Percentiles rank a stretch among this genome's conserved stretches.
These are phyloP conservation scores for Lentinula sp. DNA, from an alignment of 768 basidiomycete genomes.

Conservation along the genomic window DNA sequence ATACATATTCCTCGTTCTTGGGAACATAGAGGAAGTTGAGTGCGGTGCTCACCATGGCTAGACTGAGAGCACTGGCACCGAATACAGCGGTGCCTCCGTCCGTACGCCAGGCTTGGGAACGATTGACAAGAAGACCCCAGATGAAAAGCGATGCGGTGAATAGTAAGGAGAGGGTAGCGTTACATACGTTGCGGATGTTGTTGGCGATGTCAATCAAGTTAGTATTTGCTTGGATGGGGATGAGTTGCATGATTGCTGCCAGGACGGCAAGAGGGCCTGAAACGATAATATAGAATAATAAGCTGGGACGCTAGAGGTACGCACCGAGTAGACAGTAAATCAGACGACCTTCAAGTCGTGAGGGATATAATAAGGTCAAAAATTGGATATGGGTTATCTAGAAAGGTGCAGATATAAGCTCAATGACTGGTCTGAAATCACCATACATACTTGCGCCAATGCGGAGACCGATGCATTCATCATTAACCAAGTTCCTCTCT, in stretches of 20 bases:
- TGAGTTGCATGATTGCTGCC: constrained; percentile 78
- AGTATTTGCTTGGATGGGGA: constrained; percentile 50
- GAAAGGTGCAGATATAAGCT: neutral
- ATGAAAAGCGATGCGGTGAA: constrained; percentile 86
- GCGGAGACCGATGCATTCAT: constrained; percentile 84
- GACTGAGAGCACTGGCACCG: constrained; percentile 72
- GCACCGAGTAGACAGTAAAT: constrained; percentile 79
- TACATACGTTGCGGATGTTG: constrained; percentile 89
- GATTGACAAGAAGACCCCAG: constrained; percentile 91
- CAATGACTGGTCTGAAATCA: neutral
- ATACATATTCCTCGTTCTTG: constrained; percentile 77
- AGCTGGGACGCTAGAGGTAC: constrained; percentile 13
- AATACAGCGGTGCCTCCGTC: constrained; percentile 97
- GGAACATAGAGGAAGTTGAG: constrained; percentile 89
- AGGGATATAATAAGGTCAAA: constrained; percentile 91
- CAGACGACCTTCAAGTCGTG: constrained; percentile 77
- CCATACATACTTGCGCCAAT: constrained; percentile 68
- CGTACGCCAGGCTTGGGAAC: constrained; percentile 88
- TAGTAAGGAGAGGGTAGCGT: constrained; percentile 91
- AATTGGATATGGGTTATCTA: constrained; percentile 98
- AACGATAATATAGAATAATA: neutral
- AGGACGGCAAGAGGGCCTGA: constrained; percentile 80
- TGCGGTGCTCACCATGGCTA: constrained; percentile 79
- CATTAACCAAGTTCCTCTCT: constrained; percentile 75
- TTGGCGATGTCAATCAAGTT: constrained; percentile 51